Evolutionary conservation across 192 early-diverging fungal genomes (phyloP), one percentile per base, ranked within the genome.

Genomic region (Gigaspora rosea): DNA sequence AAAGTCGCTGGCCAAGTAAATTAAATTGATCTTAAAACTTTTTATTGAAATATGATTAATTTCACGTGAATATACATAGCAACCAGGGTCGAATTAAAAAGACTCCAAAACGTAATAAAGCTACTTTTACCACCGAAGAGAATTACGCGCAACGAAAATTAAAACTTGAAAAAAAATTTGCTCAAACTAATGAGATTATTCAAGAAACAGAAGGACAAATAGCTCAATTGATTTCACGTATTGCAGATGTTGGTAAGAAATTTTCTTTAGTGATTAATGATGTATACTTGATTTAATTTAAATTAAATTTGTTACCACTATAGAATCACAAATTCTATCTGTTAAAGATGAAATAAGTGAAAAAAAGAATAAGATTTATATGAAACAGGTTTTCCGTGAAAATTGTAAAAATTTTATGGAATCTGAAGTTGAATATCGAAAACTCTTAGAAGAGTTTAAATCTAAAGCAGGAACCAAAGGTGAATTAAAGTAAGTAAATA

Each of bases 141-240:
- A 56, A 73, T 73, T 16, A 27, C 33, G 12, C 32, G 3, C 13
- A 56, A 41, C 49, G 12, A 9, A 63, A 65, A 75, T 8, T 20
- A 27, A 75, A 75, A 51, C 32, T 75, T 50, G 73, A 75, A 27
- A 75, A 75, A 65, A 75, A 51, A 49, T 75, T 65, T 12, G 10
- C 47, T 0, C 35, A 64, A 16, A 75, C 57, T 5, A 64, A 13
- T 10, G 61, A 4, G 16, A 48, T 22, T 51, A 27, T 61, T 49
- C 2, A 51, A 48, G 35, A 50, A 16, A 59, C 16, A n/a, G 73
- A 75, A 65, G 10, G 32, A 35, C 16, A 75, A 61, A 65, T 51
- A 13, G 35, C 62, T 18, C 7, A 27, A 33, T 36, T 75, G 47
- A 65, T 75, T 50, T 46, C 61, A 33, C 35, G 11, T 20, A 75